Evolutionary conservation across 768 basidiomycete genomes (phyloP).

Genomic region (Lactarius akahatsu): DNA sequence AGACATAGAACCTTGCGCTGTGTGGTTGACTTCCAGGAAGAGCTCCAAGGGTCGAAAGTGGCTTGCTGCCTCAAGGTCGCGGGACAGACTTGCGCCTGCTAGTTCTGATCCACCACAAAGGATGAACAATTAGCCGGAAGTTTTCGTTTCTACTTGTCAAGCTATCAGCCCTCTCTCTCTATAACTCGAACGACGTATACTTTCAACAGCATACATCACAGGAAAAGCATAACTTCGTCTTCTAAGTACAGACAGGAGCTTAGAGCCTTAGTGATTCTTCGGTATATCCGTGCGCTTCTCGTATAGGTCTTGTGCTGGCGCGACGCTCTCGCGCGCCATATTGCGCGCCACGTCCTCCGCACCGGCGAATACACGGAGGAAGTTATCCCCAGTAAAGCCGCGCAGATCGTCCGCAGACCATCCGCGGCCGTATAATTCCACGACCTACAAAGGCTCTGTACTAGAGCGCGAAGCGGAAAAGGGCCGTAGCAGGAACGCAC

Average conservation of each 20-base stretch:
- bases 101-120: too few relatives aligned
- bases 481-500: constrained; percentile 1
- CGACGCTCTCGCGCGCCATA: constrained; percentile 54
- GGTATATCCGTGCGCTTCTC: constrained; percentile 71
- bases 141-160: too few relatives aligned
- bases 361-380: constrained; percentile 75
- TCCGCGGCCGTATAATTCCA: constrained; percentile 81
- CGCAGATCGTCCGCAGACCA: constrained; percentile 82
- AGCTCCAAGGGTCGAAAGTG: too few relatives aligned
- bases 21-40: too few relatives aligned
- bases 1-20: too few relatives aligned
- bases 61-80: too few relatives aligned
- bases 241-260: not conserved
- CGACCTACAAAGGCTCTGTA: constrained; percentile 50
- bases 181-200: not conserved
- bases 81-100: too few relatives aligned
- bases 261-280: not conserved
- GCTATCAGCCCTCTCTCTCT: too few relatives aligned
- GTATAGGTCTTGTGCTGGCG: constrained; percentile 68
- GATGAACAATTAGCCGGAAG: too few relatives aligned
- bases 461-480: not conserved
- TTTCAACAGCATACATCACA: not conserved
- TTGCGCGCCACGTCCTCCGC: constrained; percentile 68
- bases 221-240: not conserved
- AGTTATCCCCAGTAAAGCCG: constrained; percentile 79